These are phyloP conservation scores for Myrica gale DNA, from an alignment of 306 rosid species.

Conservation along the genomic window DNA sequence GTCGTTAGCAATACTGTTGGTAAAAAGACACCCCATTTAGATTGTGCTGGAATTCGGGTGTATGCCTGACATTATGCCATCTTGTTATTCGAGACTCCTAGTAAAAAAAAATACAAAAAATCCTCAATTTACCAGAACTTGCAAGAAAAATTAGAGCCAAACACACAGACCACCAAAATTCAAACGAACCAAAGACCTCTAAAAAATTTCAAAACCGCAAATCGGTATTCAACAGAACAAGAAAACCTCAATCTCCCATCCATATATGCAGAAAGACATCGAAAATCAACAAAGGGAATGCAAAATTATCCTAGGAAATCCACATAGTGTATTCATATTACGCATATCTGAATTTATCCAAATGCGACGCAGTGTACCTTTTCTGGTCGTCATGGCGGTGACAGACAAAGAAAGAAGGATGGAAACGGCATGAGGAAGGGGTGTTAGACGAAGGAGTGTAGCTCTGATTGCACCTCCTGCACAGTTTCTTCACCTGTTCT, in stretches of 20 bases:
- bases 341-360: neutral
- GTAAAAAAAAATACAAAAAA: neutral
- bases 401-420: conserved; percentile 83
- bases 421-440: conserved; percentile 75
- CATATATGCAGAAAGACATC: neutral
- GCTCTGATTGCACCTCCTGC: conserved; percentile 60
- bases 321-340: no score
- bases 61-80: neutral
- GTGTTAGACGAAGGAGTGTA: conserved; percentile 47
- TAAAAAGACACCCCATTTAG: neutral
- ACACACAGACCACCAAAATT: neutral
- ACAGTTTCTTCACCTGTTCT: conserved; percentile 31
- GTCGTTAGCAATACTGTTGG: neutral
- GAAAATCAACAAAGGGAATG: neutral
- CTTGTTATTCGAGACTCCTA: neutral
- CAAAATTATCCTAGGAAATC: neutral
- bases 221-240: neutral
- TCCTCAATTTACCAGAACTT: neutral
- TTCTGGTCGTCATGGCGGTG: conserved; percentile 96
- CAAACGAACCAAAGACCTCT: neutral
- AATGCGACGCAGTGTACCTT: conserved; percentile 36
- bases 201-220: neutral
- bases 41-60: neutral
- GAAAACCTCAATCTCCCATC: neutral
- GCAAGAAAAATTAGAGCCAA: neutral